A percentile compares a stretch with the other conserved stretches of the same genome.
These are phyloP conservation scores for Pseudohalonectria lignicola DNA, from an alignment of 2,329 filamentous ascomycete genomes.

Conservation along the genomic window DNA sequence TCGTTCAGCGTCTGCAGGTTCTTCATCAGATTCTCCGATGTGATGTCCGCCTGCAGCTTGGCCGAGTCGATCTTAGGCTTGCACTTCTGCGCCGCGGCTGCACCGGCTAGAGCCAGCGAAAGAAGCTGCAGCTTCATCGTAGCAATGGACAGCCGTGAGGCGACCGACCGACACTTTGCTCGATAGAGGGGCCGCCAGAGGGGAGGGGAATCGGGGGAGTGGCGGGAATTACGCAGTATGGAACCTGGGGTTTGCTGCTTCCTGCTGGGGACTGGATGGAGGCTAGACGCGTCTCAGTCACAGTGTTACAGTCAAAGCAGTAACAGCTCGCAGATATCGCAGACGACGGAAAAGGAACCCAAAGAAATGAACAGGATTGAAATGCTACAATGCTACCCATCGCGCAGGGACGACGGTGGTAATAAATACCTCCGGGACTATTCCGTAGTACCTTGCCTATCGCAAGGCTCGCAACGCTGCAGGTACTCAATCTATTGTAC, in stretches of 20 bases:
- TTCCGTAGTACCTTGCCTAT: too few relatives aligned
- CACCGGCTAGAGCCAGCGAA: conserved; percentile 1
- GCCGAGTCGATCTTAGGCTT: conserved; percentile 17
- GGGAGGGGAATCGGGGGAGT: not conserved
- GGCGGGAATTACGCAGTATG: not conserved
- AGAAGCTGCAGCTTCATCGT: not conserved
- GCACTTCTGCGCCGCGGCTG: conserved; percentile 1
- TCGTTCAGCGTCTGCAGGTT: conserved; percentile 33
- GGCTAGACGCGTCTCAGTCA: not conserved
- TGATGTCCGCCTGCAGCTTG: conserved; percentile 26
- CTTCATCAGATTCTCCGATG: conserved; percentile 26
- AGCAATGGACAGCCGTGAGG: not conserved
- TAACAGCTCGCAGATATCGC: too few relatives aligned
- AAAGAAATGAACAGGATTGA: too few relatives aligned
- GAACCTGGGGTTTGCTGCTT: not conserved
- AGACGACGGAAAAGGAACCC: too few relatives aligned
- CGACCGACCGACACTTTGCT: too few relatives aligned
- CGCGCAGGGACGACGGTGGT: too few relatives aligned
- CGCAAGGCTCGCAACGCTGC: too few relatives aligned
- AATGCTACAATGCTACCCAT: too few relatives aligned
- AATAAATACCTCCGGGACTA: too few relatives aligned
- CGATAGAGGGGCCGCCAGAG: not conserved
- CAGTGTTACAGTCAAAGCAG: too few relatives aligned
- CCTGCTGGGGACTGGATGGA: not conserved
- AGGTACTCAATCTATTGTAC: too few relatives aligned